Conservation (phyloP, 192 early-diverging fungal species). For the Radiomyces spectabilis region DNA sequence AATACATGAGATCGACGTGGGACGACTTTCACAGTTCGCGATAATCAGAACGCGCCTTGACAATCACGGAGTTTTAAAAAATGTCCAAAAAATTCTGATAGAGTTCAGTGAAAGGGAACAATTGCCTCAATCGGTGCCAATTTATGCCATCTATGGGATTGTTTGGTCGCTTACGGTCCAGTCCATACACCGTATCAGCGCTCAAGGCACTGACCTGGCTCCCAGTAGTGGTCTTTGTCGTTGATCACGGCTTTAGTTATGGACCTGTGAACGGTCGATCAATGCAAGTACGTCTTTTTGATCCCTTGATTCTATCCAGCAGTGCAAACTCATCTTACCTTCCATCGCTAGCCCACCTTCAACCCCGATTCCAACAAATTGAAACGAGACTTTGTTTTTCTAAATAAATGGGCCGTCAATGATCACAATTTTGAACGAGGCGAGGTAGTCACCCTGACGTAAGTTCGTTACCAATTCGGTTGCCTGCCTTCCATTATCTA, state of each 20-base stretch:
- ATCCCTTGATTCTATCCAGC: not conserved
- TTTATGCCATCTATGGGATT: not conserved
- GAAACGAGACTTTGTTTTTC: constrained; percentile 56
- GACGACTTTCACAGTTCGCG: too few relatives aligned
- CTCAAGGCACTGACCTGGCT: constrained; percentile 33
- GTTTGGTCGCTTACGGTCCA: constrained; percentile 7
- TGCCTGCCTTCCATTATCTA: not conserved
- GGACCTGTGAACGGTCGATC: constrained; percentile 40
- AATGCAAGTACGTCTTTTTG: constrained; percentile 41
- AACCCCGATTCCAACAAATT: constrained; percentile 67
- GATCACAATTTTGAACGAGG: constrained; percentile 46
- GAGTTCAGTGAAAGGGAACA: too few relatives aligned
- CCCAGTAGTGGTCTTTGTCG: constrained; percentile 40
- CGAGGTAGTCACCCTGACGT: constrained; percentile 60
- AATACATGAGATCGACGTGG: too few relatives aligned
- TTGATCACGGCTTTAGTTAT: constrained; percentile 45
- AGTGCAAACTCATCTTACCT: too few relatives aligned
- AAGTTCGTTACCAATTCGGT: not conserved
- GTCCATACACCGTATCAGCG: constrained; percentile 14
- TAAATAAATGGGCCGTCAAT: constrained; percentile 49
- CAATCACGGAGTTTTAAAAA: too few relatives aligned
- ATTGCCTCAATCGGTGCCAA: too few relatives aligned
- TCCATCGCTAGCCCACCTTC: constrained; percentile 48
- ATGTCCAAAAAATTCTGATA: too few relatives aligned
- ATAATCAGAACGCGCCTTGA: too few relatives aligned